Evolutionary conservation across 768 basidiomycete species (phyloP), one percentile per base, ranked within the genome.

Genomic region (Trametes cingulata): DNA sequence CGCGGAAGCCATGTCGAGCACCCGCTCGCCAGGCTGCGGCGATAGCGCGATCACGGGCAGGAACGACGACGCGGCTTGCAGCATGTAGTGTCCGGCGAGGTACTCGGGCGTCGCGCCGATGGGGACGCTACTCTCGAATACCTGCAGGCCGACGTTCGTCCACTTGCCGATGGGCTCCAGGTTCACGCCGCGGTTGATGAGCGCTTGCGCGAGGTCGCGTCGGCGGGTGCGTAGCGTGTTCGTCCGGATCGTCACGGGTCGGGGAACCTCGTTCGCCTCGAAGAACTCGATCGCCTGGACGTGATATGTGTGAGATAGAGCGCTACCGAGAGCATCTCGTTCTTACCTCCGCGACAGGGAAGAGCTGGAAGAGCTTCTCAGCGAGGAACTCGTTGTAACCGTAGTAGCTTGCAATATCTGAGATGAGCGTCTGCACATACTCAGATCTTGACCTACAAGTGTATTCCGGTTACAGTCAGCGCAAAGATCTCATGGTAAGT

Each of bases 81-180:
- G 90, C 93, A 99, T 98, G 76, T 99, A 99, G 72, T 99, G 95
- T 2, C 97, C 97, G 0, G 97, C 95, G 39, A 99, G 85, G 75
- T 99, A 99, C 77, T 99, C 97, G 12, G 97, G 97, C 2, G 97
- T 98, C 6, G 97, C 97, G 72, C 91, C 96, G 62, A 99, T 93
- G 0, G 97, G 97, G 1, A 99, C 95, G 61, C 84, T 87, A 64
- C 91, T 93, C 76, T 98, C 96, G 72, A 98, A 98, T 3, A 99
- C 90, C 74, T 98, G 97, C n/a, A 99, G 81, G 15, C 97, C 97
- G 63, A 98, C 95, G 70, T 98, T 98, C 27, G 93, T 93, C 97
- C 97, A 98, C 77, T 98, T 98, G 29, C 96, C 97, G 65, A 99
- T 95, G 20, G 97, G 95, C 72, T 98, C 96, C 55, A 99, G 83